Conservation (phyloP, 768 basidiomycete species). For the Panus rudis region DNA sequence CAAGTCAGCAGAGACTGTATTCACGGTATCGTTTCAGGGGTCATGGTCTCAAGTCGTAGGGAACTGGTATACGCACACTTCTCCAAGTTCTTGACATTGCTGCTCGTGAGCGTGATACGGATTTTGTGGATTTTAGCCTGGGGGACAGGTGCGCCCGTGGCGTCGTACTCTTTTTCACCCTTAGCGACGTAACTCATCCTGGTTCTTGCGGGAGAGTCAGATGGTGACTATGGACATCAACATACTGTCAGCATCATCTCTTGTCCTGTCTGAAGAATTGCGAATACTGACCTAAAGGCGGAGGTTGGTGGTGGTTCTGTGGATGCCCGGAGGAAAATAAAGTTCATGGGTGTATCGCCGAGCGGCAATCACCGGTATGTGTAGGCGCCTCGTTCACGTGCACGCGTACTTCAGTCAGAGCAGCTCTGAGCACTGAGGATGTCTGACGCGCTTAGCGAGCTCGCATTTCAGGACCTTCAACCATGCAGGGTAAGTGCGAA, state of each 20-base stretch:
- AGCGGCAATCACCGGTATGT: slow-evolving; percentile 11
- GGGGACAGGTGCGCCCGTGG: slow-evolving; percentile 78
- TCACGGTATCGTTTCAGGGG: not conserved
- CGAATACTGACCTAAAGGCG: slow-evolving; percentile 24
- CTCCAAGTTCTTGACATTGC: slow-evolving; percentile 97
- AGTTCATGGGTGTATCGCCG: slow-evolving; percentile 19
- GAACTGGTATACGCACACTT: slow-evolving; percentile 62
- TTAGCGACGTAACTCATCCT: slow-evolving; percentile 99
- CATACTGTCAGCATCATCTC: not conserved
- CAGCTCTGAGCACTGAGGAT: too few species aligned
- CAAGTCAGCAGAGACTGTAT: slow-evolving; percentile 84
- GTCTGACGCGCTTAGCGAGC: too few species aligned
- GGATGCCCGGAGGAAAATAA: slow-evolving; percentile 25
- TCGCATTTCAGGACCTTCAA: too few species aligned
- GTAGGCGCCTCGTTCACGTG: not conserved
- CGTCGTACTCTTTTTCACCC: slow-evolving; percentile 97
- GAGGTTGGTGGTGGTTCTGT: slow-evolving; percentile 21
- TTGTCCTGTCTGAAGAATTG: not conserved
- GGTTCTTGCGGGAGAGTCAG: slow-evolving; percentile 49
- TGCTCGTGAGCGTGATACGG: slow-evolving; percentile 95
- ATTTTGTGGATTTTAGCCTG: slow-evolving; percentile 97
- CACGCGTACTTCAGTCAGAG: not conserved
- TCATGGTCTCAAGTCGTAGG: not conserved
- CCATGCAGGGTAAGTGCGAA: not conserved
- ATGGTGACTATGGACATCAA: slow-evolving; percentile 58